A percentile compares a stretch with the other conserved stretches of the same genome.
Conservation (phyloP, 2,329 filamentous ascomycete species). For the Xylaria sp. region DNA sequence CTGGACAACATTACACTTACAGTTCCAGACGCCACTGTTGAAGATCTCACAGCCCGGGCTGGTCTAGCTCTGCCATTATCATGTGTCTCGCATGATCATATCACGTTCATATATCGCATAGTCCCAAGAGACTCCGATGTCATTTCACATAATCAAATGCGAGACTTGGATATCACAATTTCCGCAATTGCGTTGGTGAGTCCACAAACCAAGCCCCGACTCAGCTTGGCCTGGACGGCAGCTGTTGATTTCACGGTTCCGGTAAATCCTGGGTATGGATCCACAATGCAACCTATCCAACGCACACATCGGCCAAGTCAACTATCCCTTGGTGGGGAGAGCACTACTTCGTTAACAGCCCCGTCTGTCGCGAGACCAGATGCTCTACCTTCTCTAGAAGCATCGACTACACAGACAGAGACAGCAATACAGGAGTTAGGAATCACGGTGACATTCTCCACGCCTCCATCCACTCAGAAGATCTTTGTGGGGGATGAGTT, state of each 20-base stretch:
- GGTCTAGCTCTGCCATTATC: constrained; percentile 66
- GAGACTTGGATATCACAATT: constrained; percentile 69
- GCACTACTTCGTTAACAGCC: constrained; percentile 66
- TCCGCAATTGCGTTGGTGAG: constrained; percentile 67
- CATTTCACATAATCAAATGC: constrained; percentile 59
- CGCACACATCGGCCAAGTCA: constrained; percentile 72
- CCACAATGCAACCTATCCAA: constrained; percentile 67
- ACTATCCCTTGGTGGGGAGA: constrained; percentile 69
- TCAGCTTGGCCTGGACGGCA: constrained; percentile 76
- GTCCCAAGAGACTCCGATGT: constrained; percentile 62
- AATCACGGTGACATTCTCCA: constrained; percentile 79
- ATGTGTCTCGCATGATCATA: constrained; percentile 77
- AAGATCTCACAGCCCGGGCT: constrained; percentile 65
- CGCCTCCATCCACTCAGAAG: constrained; percentile 60
- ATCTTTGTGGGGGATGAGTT: constrained; percentile 75
- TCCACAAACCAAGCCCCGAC: constrained; percentile 65
- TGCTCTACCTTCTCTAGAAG: constrained; percentile 68
- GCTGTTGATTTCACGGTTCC: constrained; percentile 75
- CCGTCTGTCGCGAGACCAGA: constrained; percentile 69
- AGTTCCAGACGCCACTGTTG: constrained; percentile 68
- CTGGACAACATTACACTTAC: constrained; percentile 69
- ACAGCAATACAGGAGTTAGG: constrained; percentile 69
- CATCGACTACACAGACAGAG: constrained; percentile 60
- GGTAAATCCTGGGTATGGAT: constrained; percentile 71
- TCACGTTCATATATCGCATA: constrained; percentile 79